Evolutionary conservation across 2,329 filamentous ascomycete species (phyloP).

Genomic region (Cercospora sojina): DNA sequence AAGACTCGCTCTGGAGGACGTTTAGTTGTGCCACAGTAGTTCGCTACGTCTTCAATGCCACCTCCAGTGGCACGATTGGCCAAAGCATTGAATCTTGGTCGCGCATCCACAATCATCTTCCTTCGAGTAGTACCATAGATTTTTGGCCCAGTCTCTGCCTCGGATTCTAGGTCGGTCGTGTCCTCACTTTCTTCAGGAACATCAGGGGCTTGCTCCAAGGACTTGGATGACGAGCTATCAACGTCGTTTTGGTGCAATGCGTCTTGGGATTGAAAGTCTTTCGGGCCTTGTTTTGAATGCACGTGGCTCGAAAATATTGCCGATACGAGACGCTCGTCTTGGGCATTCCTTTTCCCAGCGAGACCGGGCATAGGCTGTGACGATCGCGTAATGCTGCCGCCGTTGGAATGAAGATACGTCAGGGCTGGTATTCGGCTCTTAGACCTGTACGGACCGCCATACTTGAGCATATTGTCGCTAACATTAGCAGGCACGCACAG

Average conservation of each 20-base stretch:
- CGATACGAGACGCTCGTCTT: slow-evolving; percentile 90
- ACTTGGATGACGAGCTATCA: neutral
- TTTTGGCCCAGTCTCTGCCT: slow-evolving; percentile 12
- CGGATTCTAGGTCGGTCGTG: neutral
- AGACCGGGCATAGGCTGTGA: slow-evolving; percentile 89
- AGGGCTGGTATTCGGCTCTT: slow-evolving; percentile 83
- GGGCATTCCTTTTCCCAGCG: slow-evolving; percentile 78
- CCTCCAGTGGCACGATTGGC: slow-evolving; percentile 91
- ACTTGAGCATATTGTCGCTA: slow-evolving; percentile 95
- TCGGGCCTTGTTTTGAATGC: slow-evolving; percentile 15
- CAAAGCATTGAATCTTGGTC: slow-evolving; percentile 89
- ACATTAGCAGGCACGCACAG: slow-evolving; percentile 83
- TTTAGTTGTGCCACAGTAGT: slow-evolving; percentile 80
- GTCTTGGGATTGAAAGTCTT: slow-evolving; percentile 8
- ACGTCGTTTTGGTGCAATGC: neutral
- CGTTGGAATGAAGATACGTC: slow-evolving; percentile 95
- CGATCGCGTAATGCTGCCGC: slow-evolving; percentile 92
- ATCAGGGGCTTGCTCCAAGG: neutral
- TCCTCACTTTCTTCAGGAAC: neutral
- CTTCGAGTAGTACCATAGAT: slow-evolving; percentile 89
- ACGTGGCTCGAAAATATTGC: slow-evolving; percentile 77
- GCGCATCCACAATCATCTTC: slow-evolving; percentile 93
- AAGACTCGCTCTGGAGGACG: slow-evolving; percentile 66
- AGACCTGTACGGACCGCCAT: slow-evolving; percentile 86
- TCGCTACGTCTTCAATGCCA: slow-evolving; percentile 96